Conservation (phyloP, 805 yeast species). For the Kurtzmaniella fragi region DNA sequence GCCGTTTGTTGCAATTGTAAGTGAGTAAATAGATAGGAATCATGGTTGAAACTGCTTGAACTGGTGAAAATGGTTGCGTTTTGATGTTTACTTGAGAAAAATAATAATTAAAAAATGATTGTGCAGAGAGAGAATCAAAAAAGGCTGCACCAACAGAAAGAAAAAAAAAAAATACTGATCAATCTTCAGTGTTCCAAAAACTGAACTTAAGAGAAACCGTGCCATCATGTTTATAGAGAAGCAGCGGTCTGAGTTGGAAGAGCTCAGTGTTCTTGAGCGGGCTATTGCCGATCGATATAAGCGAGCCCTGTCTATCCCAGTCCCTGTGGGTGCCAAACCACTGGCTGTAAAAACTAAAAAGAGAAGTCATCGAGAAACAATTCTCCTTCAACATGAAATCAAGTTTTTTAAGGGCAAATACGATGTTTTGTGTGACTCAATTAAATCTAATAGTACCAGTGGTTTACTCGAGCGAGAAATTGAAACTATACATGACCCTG, state of each 20-base stretch:
- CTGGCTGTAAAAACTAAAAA: slow-evolving; percentile 18
- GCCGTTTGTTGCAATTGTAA: slow-evolving; percentile 51
- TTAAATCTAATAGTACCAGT: slow-evolving; percentile 3
- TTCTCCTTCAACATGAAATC: slow-evolving; percentile 67
- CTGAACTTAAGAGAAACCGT: no score
- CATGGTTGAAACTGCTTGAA: neutral
- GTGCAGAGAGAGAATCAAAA: no score
- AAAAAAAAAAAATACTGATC: no score
- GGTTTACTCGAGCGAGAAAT: slow-evolving; percentile 8
- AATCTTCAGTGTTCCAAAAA: no score
- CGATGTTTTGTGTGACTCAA: slow-evolving; percentile 12
- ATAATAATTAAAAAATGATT: no score
- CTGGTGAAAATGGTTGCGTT: neutral
- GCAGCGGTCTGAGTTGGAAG: slow-evolving; percentile 45
- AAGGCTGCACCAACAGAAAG: no score
- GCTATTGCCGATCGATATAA: slow-evolving; percentile 60
- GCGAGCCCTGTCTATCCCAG: slow-evolving; percentile 52
- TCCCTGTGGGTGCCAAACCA: slow-evolving; percentile 6
- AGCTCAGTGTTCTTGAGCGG: slow-evolving; percentile 64
- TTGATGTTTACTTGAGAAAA: no score
- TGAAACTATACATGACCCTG: slow-evolving; percentile 10
- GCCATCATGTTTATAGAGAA: slow-evolving; percentile 20
- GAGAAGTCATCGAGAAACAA: slow-evolving; percentile 45
- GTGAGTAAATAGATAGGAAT: slow-evolving; percentile 36
- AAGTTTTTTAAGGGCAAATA: slow-evolving; percentile 45